Conservation (phyloP, 495 filamentous ascomycete genomes). For the Hypoxylon subgilvum region DNA sequence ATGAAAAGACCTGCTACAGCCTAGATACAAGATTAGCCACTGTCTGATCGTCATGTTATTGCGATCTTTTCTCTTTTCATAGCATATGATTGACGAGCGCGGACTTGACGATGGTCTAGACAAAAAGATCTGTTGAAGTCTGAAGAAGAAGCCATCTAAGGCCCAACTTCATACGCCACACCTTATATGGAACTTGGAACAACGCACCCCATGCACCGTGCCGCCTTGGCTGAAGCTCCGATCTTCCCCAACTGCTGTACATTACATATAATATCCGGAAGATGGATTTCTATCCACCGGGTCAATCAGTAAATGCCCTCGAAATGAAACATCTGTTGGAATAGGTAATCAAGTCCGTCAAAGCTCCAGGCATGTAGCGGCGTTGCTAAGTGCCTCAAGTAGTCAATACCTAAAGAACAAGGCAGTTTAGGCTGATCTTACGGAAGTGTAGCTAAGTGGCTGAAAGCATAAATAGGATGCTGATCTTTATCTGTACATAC, state of each 20-base stretch:
- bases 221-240: constrained; percentile 2
- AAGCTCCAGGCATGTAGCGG: no score
- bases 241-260: no score
- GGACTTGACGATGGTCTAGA: constrained; percentile 10
- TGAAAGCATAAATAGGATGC: not conserved
- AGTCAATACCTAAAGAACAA: no score
- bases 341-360: not conserved
- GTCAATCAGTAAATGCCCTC: constrained; percentile 11
- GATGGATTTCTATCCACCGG: constrained; percentile 15
- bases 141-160: constrained; percentile 1
- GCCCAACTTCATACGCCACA: constrained; percentile 2
- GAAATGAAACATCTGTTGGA: not conserved
- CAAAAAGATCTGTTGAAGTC: not conserved
- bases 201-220: constrained; percentile 8
- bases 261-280: no score
- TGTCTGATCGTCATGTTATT: constrained; percentile 6
- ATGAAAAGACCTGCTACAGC: not conserved
- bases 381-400: no score
- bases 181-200: constrained; percentile 11
- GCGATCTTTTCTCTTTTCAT: not conserved
- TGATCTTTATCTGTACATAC: not conserved
- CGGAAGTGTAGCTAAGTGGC: not conserved
- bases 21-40: not conserved
- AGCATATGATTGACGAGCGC: not conserved
- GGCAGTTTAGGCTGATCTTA: not conserved